phyloP scores from a whole-genome alignment of 2,329 filamentous ascomycete species.

The Anthostomella pinea region DNA sequence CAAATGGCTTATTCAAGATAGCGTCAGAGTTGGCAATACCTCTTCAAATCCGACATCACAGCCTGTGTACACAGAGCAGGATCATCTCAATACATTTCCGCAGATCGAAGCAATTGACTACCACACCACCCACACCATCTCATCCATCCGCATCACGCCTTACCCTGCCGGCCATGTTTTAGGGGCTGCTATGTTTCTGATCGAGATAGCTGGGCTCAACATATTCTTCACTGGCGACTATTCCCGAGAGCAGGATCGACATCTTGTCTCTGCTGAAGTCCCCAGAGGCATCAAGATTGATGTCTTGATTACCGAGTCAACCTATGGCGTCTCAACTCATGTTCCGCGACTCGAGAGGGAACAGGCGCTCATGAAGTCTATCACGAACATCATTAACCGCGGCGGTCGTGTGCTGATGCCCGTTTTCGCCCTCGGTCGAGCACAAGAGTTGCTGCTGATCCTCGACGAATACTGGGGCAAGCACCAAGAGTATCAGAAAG shows the following conservation, averaged over 20 bases:
- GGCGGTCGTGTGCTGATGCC: constrained; percentile 92
- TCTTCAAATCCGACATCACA: constrained; percentile 63
- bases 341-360: constrained; percentile 88
- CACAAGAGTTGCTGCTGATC: constrained; percentile 91
- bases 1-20: constrained; percentile 98
- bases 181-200: constrained; percentile 95
- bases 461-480: constrained; percentile 96
- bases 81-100: constrained; percentile 89
- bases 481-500: constrained; percentile 82
- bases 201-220: constrained; percentile 94
- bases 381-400: constrained; percentile 85
- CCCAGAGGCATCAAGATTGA: constrained; percentile 89
- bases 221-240: constrained; percentile 98
- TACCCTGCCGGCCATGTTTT: constrained; percentile 98
- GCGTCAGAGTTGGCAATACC: constrained; percentile 79
- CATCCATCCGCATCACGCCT: constrained; percentile 92
- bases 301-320: constrained; percentile 95
- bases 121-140: constrained; percentile 95
- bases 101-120: constrained; percentile 98
- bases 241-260: constrained; percentile 89
- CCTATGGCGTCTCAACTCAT: constrained; percentile 92
- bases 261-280: constrained; percentile 90
- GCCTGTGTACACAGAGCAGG: constrained; percentile 90
- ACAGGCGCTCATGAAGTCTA: constrained; percentile 90
- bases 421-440: constrained; percentile 89